These are phyloP conservation scores for Dictyostelium intermedium DNA, from an alignment of 78 protist genomes.

Conservation along the genomic window DNA sequence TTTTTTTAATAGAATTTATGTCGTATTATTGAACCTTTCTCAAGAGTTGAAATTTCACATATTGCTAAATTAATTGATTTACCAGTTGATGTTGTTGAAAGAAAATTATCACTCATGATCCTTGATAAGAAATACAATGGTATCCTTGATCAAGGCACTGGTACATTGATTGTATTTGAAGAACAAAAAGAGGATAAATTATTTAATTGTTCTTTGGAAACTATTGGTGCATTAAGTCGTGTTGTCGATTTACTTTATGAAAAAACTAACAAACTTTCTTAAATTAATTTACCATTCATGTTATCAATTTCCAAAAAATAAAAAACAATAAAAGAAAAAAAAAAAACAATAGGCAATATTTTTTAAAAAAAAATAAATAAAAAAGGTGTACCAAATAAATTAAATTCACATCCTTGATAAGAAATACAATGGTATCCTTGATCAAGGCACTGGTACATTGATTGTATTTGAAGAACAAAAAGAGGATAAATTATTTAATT, in stretches of 20 bases:
- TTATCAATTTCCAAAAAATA: neutral
- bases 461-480: constrained; percentile 89
- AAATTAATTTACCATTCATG: neutral
- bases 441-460: constrained; percentile 96
- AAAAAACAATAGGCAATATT: too few species aligned
- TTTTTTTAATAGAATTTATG: constrained; percentile 74
- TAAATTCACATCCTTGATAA: constrained; percentile 98
- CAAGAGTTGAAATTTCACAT: constrained; percentile 94
- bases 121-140: constrained; percentile 96
- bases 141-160: constrained; percentile 97
- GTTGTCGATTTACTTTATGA: constrained; percentile 93
- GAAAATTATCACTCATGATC: constrained; percentile 97
- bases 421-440: constrained; percentile 95
- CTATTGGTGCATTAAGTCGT: constrained; percentile 81
- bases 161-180: constrained; percentile 93
- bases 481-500: constrained; percentile 77
- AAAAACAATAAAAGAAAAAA: neutral
- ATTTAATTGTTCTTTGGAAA: constrained; percentile 85
- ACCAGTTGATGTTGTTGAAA: constrained; percentile 87
- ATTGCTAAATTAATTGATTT: constrained; percentile 90
- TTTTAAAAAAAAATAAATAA: too few species aligned
- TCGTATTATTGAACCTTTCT: constrained; percentile 96
- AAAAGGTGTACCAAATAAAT: too few species aligned
- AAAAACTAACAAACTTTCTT: constrained; percentile 81
- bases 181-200: constrained; percentile 72